phyloP scores from a whole-genome alignment of 306 rosid species.

The Quercus dentata region DNA sequence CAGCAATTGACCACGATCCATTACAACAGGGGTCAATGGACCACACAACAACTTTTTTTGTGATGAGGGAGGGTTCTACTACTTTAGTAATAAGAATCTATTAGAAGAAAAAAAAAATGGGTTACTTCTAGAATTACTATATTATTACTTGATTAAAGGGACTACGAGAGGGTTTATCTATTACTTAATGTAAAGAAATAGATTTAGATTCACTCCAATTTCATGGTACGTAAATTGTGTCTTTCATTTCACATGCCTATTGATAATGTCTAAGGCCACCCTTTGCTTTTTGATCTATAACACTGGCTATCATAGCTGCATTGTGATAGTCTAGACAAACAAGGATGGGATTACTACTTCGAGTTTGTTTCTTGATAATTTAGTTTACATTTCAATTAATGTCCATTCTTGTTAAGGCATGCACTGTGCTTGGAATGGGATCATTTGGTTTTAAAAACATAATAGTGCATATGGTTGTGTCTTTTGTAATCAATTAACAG shows the following conservation, averaged over 20 bases:
- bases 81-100: not conserved
- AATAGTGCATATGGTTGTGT: no score
- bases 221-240: not conserved
- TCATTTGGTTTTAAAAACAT: no score
- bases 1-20: no score
- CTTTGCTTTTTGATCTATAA: not conserved
- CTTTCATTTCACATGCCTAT: not conserved
- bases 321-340: not conserved
- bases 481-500: not conserved
- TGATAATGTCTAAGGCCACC: not conserved
- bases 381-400: not conserved
- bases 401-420: not conserved
- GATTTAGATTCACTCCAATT: not conserved
- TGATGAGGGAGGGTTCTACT: slow-evolving; percentile 18
- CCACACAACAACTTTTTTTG: no score
- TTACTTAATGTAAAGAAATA: not conserved
- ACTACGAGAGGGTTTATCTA: slow-evolving; percentile 17
- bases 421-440: not conserved
- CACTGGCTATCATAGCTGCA: not conserved
- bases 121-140: no score
- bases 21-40: no score
- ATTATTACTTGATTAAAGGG: not conserved
- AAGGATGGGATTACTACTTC: not conserved
- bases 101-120: not conserved
- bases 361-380: not conserved